Evolutionary conservation across 352 stramenopile species (phyloP).

Genomic region (Phytophthora hybrid): DNA sequence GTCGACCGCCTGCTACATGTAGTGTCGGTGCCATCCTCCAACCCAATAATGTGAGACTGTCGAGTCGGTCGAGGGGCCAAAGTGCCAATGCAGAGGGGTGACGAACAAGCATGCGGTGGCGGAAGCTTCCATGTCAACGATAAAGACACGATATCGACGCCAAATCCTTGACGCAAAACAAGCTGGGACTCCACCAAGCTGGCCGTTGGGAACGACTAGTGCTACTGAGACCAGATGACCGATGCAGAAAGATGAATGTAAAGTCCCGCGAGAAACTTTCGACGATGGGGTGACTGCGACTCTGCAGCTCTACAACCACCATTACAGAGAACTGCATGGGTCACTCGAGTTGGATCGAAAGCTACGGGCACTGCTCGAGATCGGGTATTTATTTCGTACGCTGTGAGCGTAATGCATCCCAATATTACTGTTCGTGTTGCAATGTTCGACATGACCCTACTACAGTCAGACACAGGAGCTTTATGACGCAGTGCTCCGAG

Average conservation of each 20-base stretch:
- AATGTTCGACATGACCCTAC: slow-evolving; percentile 6
- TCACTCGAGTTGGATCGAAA: not conserved
- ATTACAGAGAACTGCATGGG: not conserved
- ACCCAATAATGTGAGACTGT: slow-evolving; percentile 24
- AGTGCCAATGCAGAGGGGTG: slow-evolving; percentile 30
- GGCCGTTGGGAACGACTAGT: slow-evolving; percentile 14
- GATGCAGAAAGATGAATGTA: slow-evolving; percentile 22
- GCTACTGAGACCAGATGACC: slow-evolving; percentile 24
- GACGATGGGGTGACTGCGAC: slow-evolving; percentile 15
- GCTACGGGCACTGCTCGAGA: not conserved
- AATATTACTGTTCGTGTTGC: slow-evolving; percentile 1
- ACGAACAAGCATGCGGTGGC: not conserved
- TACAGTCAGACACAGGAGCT: slow-evolving; percentile 10
- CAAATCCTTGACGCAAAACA: slow-evolving; percentile 41
- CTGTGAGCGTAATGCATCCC: no score
- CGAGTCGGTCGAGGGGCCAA: not conserved
- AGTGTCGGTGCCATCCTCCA: slow-evolving; percentile 18
- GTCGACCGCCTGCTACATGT: not conserved
- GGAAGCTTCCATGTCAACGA: not conserved
- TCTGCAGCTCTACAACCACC: not conserved
- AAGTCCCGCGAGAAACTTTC: slow-evolving; percentile 11
- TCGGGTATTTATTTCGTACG: not conserved
- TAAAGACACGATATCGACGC: slow-evolving; percentile 3
- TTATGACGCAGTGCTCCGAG: not conserved
- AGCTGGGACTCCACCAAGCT: slow-evolving; percentile 24